Evolutionary conservation across 2,329 filamentous ascomycete species (phyloP), one percentile per base, ranked within the genome.

Genomic region (Leptodontidium sp.): DNA sequence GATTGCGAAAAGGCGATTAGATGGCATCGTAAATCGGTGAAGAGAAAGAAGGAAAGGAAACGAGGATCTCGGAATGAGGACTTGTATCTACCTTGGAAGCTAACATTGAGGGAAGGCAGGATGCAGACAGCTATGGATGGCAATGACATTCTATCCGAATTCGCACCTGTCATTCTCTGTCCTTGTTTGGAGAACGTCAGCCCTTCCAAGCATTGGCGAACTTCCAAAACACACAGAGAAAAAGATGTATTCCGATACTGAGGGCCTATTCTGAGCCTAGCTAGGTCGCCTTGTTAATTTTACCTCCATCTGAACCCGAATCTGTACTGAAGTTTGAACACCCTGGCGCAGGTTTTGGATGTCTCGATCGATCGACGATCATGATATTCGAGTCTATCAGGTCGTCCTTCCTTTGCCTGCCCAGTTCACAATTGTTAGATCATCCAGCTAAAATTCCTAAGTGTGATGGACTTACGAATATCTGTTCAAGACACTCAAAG

Each of bases 211-310:
- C 50, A 53, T 53, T 53, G 8, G 50, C 50, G 50, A 53, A 53
- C 50, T 53, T 53, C 50, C 50, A 53, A n/a, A 53, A 53, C 50
- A 53, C 50, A 29, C 50, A 53, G 50, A 53, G 50, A 53, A 17
- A 53, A 53, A 12, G 50, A 53, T 53, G n/a, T 53, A 53, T 53
- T 53, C 50, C 50, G 50, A 53, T 53, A 53, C 50, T 24, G 26
- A 53, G 24, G 50, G 50, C 50, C 50, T 24, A 53, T 53, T 53
- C 8, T 53, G 14, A 53, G 26, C 50, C 50, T 53, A 53, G 50
- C 50, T 53, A 53, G 50, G 50, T 24, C 50, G 50, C 50, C 50
- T 53, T 53, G 50, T 17, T 53, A 53, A 53, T 53, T 24, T 53
- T 53, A 53, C 50, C 50, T 53, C 26, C 26, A 53, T 53, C 50